A percentile compares a stretch with the other conserved stretches of the same genome.
phyloP scores from a whole-genome alignment of 164 flowering plant genomes.

The Liriodendron chinense region DNA sequence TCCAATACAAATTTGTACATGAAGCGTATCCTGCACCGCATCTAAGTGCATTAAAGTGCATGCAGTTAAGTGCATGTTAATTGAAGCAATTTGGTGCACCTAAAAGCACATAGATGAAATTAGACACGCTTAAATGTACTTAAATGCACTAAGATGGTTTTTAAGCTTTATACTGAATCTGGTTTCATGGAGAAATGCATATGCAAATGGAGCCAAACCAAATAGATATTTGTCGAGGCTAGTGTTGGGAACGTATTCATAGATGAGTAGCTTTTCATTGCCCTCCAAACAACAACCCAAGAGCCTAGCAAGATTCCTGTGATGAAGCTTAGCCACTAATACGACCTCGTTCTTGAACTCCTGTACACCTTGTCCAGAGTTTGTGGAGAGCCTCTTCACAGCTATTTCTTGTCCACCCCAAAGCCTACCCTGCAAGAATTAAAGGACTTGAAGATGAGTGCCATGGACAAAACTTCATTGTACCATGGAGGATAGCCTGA shows the following conservation, averaged over 20 bases:
- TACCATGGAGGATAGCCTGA: no score
- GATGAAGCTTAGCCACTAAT: conserved; percentile 40
- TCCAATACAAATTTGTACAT: no score
- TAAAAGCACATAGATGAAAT: no score
- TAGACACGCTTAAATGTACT: no score
- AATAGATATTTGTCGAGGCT: conserved; percentile 42
- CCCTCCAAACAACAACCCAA: conserved; percentile 33
- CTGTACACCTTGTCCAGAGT: conserved; percentile 22
- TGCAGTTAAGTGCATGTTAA: no score
- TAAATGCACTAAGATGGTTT: no score
- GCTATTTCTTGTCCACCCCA: conserved; percentile 29
- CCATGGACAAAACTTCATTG: no score
- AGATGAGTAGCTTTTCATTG: conserved; percentile 38
- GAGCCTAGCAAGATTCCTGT: conserved; percentile 40
- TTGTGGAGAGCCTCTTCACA: conserved; percentile 29
- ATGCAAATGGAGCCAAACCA: conserved; percentile 19
- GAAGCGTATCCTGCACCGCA: no score
- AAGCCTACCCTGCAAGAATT: conserved; percentile 28
- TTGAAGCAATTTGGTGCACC: no score
- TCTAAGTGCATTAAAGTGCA: no score
- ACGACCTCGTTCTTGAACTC: conserved; percentile 37
- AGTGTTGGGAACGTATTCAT: conserved; percentile 39
- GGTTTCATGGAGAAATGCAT: no score
- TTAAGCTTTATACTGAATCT: no score
- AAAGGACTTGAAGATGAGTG: neutral